phyloP scores from a whole-genome alignment of 1,284 basidiomycete genomes.

The Ceratobasidium sp. region DNA sequence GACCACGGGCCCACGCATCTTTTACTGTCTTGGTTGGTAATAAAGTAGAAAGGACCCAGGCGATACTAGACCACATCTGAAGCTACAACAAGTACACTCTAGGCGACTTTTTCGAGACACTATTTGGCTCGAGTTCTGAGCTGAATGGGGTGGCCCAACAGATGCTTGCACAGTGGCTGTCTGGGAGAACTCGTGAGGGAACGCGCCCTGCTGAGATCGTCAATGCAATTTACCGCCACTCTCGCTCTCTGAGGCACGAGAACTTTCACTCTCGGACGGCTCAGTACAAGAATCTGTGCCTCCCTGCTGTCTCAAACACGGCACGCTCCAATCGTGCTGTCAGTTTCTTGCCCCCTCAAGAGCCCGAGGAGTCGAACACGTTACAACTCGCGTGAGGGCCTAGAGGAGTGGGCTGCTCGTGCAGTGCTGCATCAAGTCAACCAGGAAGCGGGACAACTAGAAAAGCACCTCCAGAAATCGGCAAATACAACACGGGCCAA shows the following conservation, averaged over 20 bases:
- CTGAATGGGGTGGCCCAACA: background rate
- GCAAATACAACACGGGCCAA: background rate
- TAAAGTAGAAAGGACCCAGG: no score
- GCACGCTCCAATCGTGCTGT: background rate
- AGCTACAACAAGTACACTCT: background rate
- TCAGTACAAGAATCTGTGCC: background rate
- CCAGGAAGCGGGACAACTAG: background rate
- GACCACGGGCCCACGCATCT: conserved; percentile 41
- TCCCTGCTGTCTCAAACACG: background rate
- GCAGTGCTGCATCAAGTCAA: background rate
- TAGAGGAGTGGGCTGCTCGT: background rate
- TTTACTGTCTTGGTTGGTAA: conserved; percentile 39
- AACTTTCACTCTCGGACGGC: background rate
- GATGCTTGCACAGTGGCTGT: background rate
- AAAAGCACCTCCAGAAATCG: background rate
- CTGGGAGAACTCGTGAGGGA: background rate
- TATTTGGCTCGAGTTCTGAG: background rate
- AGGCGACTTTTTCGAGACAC: background rate
- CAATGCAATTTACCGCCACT: background rate
- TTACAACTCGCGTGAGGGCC: background rate
- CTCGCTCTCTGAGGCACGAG: background rate
- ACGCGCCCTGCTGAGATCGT: background rate
- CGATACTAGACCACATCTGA: no score
- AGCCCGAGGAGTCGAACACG: background rate
- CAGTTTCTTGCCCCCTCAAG: background rate